phyloP scores from a whole-genome alignment of 306 rosid genomes.

The Citrullus colocynthis region DNA sequence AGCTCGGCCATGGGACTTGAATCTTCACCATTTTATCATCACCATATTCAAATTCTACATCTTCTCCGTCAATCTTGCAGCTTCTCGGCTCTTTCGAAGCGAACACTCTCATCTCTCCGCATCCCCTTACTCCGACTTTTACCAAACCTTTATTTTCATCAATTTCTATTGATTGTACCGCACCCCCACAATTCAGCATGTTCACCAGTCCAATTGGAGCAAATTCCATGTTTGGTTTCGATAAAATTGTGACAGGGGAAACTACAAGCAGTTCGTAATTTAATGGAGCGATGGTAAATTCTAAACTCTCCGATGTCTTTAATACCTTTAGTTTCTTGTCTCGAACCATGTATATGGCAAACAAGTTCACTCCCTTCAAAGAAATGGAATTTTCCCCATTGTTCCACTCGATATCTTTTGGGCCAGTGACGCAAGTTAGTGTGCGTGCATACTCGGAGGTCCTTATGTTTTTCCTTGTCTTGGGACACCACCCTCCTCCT shows the following conservation, averaged over 20 bases:
- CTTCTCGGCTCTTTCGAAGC: constrained; percentile 39
- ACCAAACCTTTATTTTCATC: constrained; percentile 24
- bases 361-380: constrained; percentile 20
- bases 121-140: constrained; percentile 29
- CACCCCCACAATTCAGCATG: constrained; percentile 65
- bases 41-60: constrained; percentile 31
- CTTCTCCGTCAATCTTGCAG: constrained; percentile 38
- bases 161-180: constrained; percentile 31
- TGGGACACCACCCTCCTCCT: constrained; percentile 81
- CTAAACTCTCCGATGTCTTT: constrained; percentile 24
- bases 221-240: constrained; percentile 25
- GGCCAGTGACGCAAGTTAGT: constrained; percentile 33
- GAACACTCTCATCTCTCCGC: constrained; percentile 46
- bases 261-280: constrained; percentile 38
- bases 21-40: constrained; percentile 25
- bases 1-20: constrained; percentile 37
- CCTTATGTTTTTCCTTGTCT: constrained; percentile 37
- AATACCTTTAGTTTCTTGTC: constrained; percentile 39
- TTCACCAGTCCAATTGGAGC: constrained; percentile 58
- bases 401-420: constrained; percentile 53
- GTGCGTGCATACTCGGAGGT: constrained; percentile 25
- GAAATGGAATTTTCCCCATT: constrained; percentile 30
- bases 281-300: constrained; percentile 48
- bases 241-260: constrained; percentile 26
- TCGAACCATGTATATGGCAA: constrained; percentile 39